phyloP scores from a whole-genome alignment of 495 filamentous ascomycete genomes.

The Penicillium cosmopolitanum region DNA sequence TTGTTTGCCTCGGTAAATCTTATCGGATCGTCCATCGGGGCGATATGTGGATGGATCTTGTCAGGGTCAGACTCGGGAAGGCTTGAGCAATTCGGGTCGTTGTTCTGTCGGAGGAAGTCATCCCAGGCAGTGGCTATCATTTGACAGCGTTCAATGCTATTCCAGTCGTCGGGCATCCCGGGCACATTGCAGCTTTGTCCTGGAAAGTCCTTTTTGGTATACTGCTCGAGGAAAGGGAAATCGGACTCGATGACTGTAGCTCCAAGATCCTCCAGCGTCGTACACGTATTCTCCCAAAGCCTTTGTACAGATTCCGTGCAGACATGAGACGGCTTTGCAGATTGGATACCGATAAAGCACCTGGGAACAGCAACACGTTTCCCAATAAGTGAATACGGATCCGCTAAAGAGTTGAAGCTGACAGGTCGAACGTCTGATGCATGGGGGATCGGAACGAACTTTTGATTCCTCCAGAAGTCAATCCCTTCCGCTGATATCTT shows the following conservation, averaged over 20 bases:
- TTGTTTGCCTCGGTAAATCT: slow-evolving; percentile 5
- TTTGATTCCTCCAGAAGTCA: slow-evolving; percentile 22
- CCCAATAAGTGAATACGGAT: slow-evolving; percentile 5
- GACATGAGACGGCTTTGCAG: slow-evolving; percentile 8
- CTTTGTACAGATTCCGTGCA: slow-evolving; percentile 7
- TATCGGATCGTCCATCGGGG: slow-evolving; percentile 2
- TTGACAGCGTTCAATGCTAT: slow-evolving; percentile 12
- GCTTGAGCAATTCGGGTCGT: slow-evolving; percentile 4
- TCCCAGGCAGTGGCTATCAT: slow-evolving; percentile 24
- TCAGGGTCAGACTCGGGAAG: slow-evolving; percentile 7
- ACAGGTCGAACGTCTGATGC: slow-evolving; percentile 10
- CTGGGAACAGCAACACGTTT: slow-evolving; percentile 10
- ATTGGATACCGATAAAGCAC: slow-evolving; percentile 6
- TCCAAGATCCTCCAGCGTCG: slow-evolving; percentile 7
- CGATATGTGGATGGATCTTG: slow-evolving; percentile 12
- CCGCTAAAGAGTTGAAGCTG: slow-evolving; percentile 1
- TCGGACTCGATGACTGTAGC: slow-evolving; percentile 10
- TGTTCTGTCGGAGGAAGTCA: slow-evolving; percentile 17
- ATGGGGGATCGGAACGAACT: slow-evolving; percentile 16
- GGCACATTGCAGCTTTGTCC: slow-evolving; percentile 8
- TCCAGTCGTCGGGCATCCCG: slow-evolving; percentile 1
- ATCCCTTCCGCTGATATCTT: not conserved
- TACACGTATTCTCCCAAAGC: slow-evolving; percentile 7
- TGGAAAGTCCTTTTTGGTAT: slow-evolving; percentile 10
- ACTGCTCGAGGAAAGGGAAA: slow-evolving; percentile 9